Evolutionary conservation across 2,329 filamentous ascomycete species (phyloP).

Genomic region (Calonectria honghensis): DNA sequence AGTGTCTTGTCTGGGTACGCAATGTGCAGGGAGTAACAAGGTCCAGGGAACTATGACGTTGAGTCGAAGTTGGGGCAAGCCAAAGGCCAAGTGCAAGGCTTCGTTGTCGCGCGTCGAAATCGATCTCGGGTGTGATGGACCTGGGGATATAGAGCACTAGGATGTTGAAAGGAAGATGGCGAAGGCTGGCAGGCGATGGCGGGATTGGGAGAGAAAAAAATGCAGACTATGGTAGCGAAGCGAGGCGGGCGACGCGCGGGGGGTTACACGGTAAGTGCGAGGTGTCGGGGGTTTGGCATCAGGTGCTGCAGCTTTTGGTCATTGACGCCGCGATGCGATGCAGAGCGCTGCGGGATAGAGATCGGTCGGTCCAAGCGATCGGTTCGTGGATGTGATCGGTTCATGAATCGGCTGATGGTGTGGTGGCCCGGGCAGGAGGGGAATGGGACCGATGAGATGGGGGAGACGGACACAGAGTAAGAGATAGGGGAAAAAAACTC

Average conservation of each 20-base stretch:
- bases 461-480: neutral
- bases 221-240: constrained; percentile 32
- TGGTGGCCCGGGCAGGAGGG: neutral
- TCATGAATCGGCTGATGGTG: constrained; percentile 26
- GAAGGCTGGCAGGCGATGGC: constrained; percentile 29
- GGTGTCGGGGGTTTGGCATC: constrained; percentile 14
- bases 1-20: neutral
- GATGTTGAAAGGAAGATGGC: constrained; percentile 32
- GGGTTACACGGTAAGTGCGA: constrained; percentile 33
- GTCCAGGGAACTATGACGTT: neutral
- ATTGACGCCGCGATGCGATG: constrained; percentile 34
- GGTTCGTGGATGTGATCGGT: constrained; percentile 14
- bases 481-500: constrained; percentile 1
- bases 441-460: neutral
- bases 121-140: constrained; percentile 19
- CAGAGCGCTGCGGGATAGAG: constrained; percentile 28
- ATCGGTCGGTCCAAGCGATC: constrained; percentile 34
- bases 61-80: neutral
- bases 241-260: constrained; percentile 29
- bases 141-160: constrained; percentile 21
- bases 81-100: constrained; percentile 1
- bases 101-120: constrained; percentile 19
- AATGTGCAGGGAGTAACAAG: neutral
- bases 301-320: constrained; percentile 23
- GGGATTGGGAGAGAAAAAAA: constrained; percentile 35